phyloP scores from a whole-genome alignment of 2,329 filamentous ascomycete species.

The Ceratocystiopsis brevicomis region DNA sequence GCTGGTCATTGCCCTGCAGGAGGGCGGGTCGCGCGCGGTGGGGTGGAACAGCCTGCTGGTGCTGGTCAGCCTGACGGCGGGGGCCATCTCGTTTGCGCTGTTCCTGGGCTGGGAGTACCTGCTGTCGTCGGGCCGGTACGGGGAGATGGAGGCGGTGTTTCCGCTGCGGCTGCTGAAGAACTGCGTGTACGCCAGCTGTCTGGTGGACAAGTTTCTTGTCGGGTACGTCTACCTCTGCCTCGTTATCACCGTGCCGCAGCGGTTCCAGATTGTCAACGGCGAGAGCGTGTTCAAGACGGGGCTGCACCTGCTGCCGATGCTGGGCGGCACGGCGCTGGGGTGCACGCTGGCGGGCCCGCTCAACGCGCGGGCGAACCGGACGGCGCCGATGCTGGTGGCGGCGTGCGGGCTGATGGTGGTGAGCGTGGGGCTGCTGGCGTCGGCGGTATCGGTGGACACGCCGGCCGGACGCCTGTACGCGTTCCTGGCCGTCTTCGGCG shows the following conservation, averaged over 20 bases:
- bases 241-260: slow-evolving; percentile 38
- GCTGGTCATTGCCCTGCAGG: slow-evolving; percentile 36
- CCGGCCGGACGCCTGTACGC: slow-evolving; percentile 26
- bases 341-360: slow-evolving; percentile 35
- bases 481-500: slow-evolving; percentile 36
- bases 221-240: slow-evolving; percentile 39
- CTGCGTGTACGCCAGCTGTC: slow-evolving; percentile 30
- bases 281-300: slow-evolving; percentile 34
- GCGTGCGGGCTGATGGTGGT: slow-evolving; percentile 33
- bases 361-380: slow-evolving; percentile 34
- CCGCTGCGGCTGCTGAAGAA: slow-evolving; percentile 28
- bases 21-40: slow-evolving; percentile 33
- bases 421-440: slow-evolving; percentile 31
- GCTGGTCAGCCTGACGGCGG: slow-evolving; percentile 27
- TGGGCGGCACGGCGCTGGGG: slow-evolving; percentile 35
- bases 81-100: slow-evolving; percentile 26
- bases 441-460: slow-evolving; percentile 16
- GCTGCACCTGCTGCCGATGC: slow-evolving; percentile 37
- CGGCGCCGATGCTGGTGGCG: slow-evolving; percentile 28
- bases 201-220: slow-evolving; percentile 36
- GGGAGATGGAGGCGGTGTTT: slow-evolving; percentile 33
- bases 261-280: slow-evolving; percentile 39
- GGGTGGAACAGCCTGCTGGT: slow-evolving; percentile 34
- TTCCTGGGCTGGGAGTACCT: slow-evolving; percentile 33
- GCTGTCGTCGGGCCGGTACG: slow-evolving; percentile 19